Base-by-base conservation (phyloP, 2,329 filamentous ascomycete species). In the Phialocephala subalpina region DNA sequence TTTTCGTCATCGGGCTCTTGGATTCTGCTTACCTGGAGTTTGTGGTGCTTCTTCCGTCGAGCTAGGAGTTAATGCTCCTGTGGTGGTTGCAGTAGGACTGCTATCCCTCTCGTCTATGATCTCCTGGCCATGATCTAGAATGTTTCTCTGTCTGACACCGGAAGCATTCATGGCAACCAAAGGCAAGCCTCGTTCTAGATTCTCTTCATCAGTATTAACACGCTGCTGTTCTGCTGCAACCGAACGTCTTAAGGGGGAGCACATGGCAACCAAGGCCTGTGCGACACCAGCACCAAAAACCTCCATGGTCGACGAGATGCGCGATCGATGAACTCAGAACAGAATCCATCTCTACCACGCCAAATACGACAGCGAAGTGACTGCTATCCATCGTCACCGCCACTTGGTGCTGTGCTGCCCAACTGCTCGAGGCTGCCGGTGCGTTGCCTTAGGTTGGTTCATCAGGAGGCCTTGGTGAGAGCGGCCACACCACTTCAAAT, bases 181-280 rank as follows among this genome's bases (percentile, higher is more conserved):
- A 11, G 59, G 59, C 29, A 62, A 47, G 60, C 60, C 38, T 45
- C 47, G 35, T 33, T 62, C 52, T 62, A 20, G 35, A 29, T 45
- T 57, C 18, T 57, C 38, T 25, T 14, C n/a, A 35, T 62, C 38
- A 62, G 60, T 25, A 47, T 25, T 38, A n/a, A 42, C 49, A 7
- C n/a, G 20, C 18, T 38, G 22, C 22, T 49, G 11, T 14, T 22
- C 16, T 9, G 20, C 60, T 27, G 36, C n/a, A 42, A 5, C n/a
- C 11, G 20, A 53, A 29, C 18, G 25, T 55, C 47, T 47, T 42
- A 38, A 29, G 20, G 38, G 38, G 14, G 38, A 45, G 12, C 35
- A 14, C 57, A 64, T 60, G n/a, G 40, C 36, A 9, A n/a, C 58
- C 29, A 35, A 14, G 8, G 20, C 57, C 20, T 29, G 5, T n/a